Conservation (phyloP, 78 protist species). For the Protostelium mycophagum region DNA sequence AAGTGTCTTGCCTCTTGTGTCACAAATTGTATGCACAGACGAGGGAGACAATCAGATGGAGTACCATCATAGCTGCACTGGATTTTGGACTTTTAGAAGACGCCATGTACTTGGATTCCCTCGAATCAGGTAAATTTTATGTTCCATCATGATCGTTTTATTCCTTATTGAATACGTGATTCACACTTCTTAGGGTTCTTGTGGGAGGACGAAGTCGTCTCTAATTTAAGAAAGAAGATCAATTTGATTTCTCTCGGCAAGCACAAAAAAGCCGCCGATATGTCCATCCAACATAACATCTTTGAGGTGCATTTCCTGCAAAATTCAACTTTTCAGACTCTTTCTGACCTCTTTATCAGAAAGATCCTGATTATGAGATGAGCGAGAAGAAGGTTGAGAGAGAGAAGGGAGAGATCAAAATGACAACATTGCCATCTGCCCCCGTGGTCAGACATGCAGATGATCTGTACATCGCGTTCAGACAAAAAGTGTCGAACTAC, state of each 20-base stretch:
- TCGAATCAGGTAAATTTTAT: neutral
- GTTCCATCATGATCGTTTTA: conserved; percentile 26
- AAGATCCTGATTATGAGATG: too few relatives aligned
- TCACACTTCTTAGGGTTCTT: neutral
- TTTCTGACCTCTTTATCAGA: too few relatives aligned
- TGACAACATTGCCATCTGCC: too few relatives aligned
- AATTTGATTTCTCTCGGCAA: neutral
- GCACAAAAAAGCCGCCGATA: neutral
- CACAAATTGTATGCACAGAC: conserved; percentile 54
- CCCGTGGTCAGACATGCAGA: too few relatives aligned
- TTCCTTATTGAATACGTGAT: neutral
- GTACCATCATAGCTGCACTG: neutral
- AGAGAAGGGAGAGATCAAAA: conserved; percentile 9
- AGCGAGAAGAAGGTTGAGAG: neutral
- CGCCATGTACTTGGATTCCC: neutral
- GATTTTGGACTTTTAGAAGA: conserved; percentile 7
- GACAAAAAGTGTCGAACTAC: too few relatives aligned
- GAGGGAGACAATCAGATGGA: neutral
- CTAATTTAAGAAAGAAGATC: conserved; percentile 22
- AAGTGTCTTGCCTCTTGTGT: conserved; percentile 80
- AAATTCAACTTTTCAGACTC: too few relatives aligned
- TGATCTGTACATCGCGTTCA: too few relatives aligned
- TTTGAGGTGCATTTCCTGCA: too few relatives aligned
- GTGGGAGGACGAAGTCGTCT: conserved; percentile 38
- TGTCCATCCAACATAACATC: neutral